Evolutionary conservation across 2,329 filamentous ascomycete genomes (phyloP).

Genomic region (Graphilbum fragrans): DNA sequence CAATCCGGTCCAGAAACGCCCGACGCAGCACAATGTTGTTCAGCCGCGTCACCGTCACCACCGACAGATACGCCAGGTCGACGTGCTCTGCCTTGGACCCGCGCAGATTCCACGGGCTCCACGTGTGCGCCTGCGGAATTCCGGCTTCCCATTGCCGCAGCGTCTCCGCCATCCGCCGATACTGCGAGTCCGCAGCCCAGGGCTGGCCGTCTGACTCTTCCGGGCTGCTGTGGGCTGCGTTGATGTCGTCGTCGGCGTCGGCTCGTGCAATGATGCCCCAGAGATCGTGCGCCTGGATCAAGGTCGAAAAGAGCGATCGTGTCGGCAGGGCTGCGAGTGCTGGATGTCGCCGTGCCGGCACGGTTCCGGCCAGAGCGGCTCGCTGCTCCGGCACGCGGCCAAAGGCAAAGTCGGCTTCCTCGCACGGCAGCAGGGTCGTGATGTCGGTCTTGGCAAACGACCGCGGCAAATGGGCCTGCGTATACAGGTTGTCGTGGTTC

Average conservation of each 20-base stretch:
- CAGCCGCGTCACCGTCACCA: conserved; percentile 22
- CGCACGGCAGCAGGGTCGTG: conserved; percentile 20
- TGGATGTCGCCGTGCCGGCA: conserved; percentile 15
- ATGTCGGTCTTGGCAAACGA: conserved; percentile 20
- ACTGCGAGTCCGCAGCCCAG: too few species aligned
- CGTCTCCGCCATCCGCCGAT: background rate
- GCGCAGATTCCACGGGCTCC: conserved; percentile 23
- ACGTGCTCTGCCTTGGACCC: conserved; percentile 20
- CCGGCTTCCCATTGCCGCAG: conserved; percentile 12
- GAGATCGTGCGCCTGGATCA: conserved; percentile 19
- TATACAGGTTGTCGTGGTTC: conserved; percentile 21
- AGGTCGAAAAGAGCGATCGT: conserved; percentile 21
- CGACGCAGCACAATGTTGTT: conserved; percentile 23
- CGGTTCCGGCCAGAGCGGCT: conserved; percentile 19
- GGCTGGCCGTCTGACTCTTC: too few species aligned
- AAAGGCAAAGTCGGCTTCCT: conserved; percentile 23
- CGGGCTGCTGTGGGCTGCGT: too few species aligned
- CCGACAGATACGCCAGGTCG: conserved; percentile 22
- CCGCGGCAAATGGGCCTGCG: conserved; percentile 17
- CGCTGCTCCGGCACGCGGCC: conserved; percentile 15
- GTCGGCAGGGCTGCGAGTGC: conserved; percentile 11
- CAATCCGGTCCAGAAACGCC: conserved; percentile 20
- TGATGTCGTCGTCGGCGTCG: too few species aligned
- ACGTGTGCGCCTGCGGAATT: conserved; percentile 19
- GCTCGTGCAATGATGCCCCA: conserved; percentile 22